A percentile compares a stretch with the other conserved stretches of the same genome.
Conservation (phyloP, 1,284 basidiomycete species). For the Cutaneotrichosporon sp. region DNA sequence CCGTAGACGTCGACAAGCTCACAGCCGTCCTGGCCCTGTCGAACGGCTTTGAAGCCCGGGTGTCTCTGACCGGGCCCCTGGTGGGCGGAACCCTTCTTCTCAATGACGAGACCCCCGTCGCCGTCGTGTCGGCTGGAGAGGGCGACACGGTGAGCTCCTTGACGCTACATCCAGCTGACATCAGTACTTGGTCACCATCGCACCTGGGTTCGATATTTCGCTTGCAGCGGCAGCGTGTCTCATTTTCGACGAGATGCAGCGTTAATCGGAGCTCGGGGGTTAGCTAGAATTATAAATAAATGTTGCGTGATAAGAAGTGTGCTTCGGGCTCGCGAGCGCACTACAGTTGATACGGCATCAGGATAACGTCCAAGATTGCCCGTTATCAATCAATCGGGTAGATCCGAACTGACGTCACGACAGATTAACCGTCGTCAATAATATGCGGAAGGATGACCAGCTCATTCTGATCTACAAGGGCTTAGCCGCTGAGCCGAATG, state of each 20-base stretch:
- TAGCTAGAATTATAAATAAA: no score
- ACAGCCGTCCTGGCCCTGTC: neutral
- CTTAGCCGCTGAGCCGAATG: no score
- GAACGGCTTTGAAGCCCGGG: neutral
- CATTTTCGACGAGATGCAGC: neutral
- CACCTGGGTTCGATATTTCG: neutral
- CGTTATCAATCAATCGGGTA: no score
- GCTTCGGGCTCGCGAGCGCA: no score
- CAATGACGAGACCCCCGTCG: neutral
- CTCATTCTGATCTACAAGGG: no score
- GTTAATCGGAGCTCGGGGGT: no score
- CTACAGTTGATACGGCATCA: no score
- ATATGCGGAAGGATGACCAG: no score
- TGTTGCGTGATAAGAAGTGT: no score
- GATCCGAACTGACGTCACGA: no score
- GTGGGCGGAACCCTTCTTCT: neutral
- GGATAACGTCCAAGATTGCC: no score
- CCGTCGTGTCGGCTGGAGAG: neutral
- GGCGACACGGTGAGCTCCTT: neutral
- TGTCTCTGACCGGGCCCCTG: neutral
- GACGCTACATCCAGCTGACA: neutral
- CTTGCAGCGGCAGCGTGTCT: neutral
- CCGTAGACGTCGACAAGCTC: neutral
- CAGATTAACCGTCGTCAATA: no score
- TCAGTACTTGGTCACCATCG: neutral